phyloP scores from a whole-genome alignment of 1,139 yeast genomes.

The Taphrina communis region DNA sequence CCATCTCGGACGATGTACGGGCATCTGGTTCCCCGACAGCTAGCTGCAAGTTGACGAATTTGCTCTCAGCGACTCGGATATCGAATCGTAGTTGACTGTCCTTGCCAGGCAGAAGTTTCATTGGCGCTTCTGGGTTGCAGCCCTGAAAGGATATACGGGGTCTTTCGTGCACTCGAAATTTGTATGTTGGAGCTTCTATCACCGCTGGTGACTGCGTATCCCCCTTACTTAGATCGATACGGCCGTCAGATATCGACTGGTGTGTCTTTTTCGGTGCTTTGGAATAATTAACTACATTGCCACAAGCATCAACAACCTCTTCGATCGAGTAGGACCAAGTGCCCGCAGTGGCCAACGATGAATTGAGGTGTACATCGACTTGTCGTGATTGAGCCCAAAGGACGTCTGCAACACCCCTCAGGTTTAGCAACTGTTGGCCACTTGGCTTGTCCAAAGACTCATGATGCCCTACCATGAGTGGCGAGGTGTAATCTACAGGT shows the following conservation, averaged over 20 bases:
- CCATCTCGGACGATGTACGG: not conserved
- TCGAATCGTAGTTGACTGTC: slow-evolving; percentile 41
- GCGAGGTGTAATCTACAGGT: slow-evolving; percentile 29
- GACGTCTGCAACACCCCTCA: slow-evolving; percentile 48
- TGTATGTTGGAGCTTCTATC: slow-evolving; percentile 52
- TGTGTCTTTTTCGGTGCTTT: not conserved
- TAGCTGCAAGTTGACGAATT: slow-evolving; percentile 14
- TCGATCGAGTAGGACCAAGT: slow-evolving; percentile 68
- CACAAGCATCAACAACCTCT: slow-evolving; percentile 74
- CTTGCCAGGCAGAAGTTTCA: slow-evolving; percentile 50
- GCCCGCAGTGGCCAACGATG: slow-evolving; percentile 62
- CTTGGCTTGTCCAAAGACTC: slow-evolving; percentile 12
- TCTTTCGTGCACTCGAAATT: slow-evolving; percentile 67
- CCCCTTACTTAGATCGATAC: not conserved
- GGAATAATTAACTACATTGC: slow-evolving; percentile 58
- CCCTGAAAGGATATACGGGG: slow-evolving; percentile 59
- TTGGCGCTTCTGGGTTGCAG: slow-evolving; percentile 51
- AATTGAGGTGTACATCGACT: slow-evolving; percentile 60
- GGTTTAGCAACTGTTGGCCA: slow-evolving; percentile 15
- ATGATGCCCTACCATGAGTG: slow-evolving; percentile 26
- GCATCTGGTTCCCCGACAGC: slow-evolving; percentile 6
- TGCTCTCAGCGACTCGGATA: slow-evolving; percentile 13
- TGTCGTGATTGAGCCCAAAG: slow-evolving; percentile 62
- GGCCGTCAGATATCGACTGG: slow-evolving; percentile 7
- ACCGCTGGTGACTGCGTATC: slow-evolving; percentile 3